Base-by-base conservation (phyloP, 1,284 basidiomycete genomes). In the Malassezia yamatoensis region DNA sequence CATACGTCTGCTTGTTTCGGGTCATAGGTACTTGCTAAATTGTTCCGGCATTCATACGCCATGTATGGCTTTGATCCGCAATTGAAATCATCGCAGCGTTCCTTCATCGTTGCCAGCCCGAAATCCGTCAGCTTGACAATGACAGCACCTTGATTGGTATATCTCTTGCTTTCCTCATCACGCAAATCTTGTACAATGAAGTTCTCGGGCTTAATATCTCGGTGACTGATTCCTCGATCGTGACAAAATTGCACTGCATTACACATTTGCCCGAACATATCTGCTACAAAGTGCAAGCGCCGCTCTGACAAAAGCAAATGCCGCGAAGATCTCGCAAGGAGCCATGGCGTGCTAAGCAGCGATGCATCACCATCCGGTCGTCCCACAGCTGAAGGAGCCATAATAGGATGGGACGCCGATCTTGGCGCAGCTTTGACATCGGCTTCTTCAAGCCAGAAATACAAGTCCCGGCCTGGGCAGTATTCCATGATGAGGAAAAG, bases 61-160 rank as follows among this genome's bases (percentile, higher is more conserved):
- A 98, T 96, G 78, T 98, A 98, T 0, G 93, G 93, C 60, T 91
- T 90, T 76, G 88, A 93, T 54, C 93, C 93, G 77, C 94, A 98
- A 75, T 96, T 91, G 81, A 98, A 91, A 77, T 98, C 93, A 59
- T 87, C 85, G 61, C 87, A 90, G 58, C 87, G 83, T 59, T 82
- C 77, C 67, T 96, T 89, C 11, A 83, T 86, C 0, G 91, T 96
- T 8, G 90, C 90, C 36, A 99, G 78, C 37, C 93, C 93, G 80
- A 96, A 99, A 77, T 99, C 93, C 24, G 90, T 86, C 60, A 98
- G 82, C 79, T 99, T 99, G 79, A 96, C 82, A 29, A 81, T 76
- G 18, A 82, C 80, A 6, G 70, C 54, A 54, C 61, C 62, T 48
- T 58, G 52, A 32, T 65, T 60, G n/a, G 35, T 53, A 16, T 24